phyloP scores from a whole-genome alignment of 208 protist species.

The Trypanosoma theileri region DNA sequence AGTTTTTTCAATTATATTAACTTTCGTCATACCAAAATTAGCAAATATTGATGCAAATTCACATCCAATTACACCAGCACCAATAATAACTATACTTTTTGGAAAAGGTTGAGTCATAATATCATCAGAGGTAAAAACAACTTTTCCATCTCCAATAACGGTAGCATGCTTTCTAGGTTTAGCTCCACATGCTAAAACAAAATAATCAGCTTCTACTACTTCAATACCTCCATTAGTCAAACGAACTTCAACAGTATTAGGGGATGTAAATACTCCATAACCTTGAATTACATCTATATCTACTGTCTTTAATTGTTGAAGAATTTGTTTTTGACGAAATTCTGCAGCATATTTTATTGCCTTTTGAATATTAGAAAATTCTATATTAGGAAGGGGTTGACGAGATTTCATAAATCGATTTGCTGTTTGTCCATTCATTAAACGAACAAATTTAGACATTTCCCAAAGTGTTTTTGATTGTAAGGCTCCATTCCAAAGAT shows the following conservation, averaged over 20 bases:
- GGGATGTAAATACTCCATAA: constrained; percentile 51
- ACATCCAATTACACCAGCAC: constrained; percentile 91
- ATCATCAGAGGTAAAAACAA: constrained; percentile 89
- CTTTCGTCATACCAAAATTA: constrained; percentile 85
- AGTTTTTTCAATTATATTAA: constrained; percentile 88
- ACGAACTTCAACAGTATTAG: constrained; percentile 43
- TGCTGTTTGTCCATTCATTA: constrained; percentile 47
- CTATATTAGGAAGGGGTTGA: constrained; percentile 51
- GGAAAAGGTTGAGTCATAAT: constrained; percentile 87
- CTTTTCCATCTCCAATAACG: constrained; percentile 69
- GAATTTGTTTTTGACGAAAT: constrained; percentile 66
- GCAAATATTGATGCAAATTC: constrained; percentile 92
- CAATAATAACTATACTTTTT: constrained; percentile 89
- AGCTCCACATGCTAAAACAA: constrained; percentile 86
- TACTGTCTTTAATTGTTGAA: constrained; percentile 54
- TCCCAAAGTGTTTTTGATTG: constrained; percentile 92
- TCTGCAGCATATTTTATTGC: constrained; percentile 58
- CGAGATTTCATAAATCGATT: constrained; percentile 57
- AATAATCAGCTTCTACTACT: constrained; percentile 74
- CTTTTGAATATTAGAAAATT: constrained; percentile 59
- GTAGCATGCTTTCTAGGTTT: constrained; percentile 76
- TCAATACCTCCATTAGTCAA: constrained; percentile 42
- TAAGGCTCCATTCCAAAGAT: constrained; percentile 90
- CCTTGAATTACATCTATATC: constrained; percentile 56
- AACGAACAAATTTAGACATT: constrained; percentile 82